Conservation (phyloP, 2,329 filamentous ascomycete species). For the Trichophyton equinum region DNA sequence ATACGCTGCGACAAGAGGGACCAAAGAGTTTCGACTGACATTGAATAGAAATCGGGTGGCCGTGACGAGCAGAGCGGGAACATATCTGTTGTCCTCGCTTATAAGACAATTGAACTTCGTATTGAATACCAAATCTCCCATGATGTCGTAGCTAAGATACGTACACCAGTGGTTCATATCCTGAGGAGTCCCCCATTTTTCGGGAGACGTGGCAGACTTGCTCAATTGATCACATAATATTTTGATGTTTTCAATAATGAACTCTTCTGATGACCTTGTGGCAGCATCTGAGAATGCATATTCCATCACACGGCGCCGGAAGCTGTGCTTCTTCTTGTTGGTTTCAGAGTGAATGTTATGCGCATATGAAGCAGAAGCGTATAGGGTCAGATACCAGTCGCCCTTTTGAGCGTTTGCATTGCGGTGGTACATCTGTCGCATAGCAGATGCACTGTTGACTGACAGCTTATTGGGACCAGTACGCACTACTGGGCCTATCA, state of each 20-base stretch:
- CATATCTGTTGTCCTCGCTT: constrained; percentile 11
- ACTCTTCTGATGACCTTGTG: constrained; percentile 11
- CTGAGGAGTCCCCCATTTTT: constrained; percentile 14
- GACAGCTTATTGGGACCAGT: constrained; percentile 66
- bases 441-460: constrained; percentile 58
- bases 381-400: constrained; percentile 28
- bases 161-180: constrained; percentile 20
- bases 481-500: constrained; percentile 47
- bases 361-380: constrained; percentile 16
- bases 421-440: constrained; percentile 43
- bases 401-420: constrained; percentile 18
- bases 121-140: constrained; percentile 25
- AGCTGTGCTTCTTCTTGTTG: constrained; percentile 13
- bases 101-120: constrained; percentile 22
- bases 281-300: constrained; percentile 21
- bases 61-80: constrained; percentile 20
- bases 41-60: constrained; percentile 12
- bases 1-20: background rate
- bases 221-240: constrained; percentile 9
- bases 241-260: constrained; percentile 11
- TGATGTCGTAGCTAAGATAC: constrained; percentile 23
- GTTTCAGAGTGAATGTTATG: constrained; percentile 13
- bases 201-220: constrained; percentile 5
- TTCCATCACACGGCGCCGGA: constrained; percentile 17
- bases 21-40: constrained; percentile 2